Evolutionary conservation across 257 asterid genomes (phyloP), one percentile per base, ranked within the genome.

Genomic region (Agastache rugosa): DNA sequence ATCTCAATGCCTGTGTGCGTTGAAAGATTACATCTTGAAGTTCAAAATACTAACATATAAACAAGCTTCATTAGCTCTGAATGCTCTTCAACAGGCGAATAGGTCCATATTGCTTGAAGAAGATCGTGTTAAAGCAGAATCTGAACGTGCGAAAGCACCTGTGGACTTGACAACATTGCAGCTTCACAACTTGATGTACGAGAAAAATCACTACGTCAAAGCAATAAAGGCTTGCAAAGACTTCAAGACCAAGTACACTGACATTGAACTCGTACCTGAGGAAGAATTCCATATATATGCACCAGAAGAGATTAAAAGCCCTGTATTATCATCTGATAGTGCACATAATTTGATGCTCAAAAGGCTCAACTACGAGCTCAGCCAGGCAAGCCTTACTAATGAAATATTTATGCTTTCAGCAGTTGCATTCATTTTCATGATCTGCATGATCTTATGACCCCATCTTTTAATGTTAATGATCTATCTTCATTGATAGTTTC

Each of bases 221-320:
- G 99, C 99, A 20, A 89, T 95, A 56, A 95, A 92, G 73, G 97
- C 97, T 74, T 95, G 98, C 94, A 90, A 89, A 71, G 98, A 90
- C 79, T 95, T 95, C 75, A 95, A 84, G 86, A 87, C 98, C n/a
- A 95, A 91, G 71, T 90, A 86, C 80, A 86, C 96, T 75, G 92
- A 88, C 80, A 90, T 95, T 77, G 91, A 92, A 77, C 97, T 95
- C 69, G 96, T 89, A 53, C 93, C 97, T 0, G 97, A 92, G 86
- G 96, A 92, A 82, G 97, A 95, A 39, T 95, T 92, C 85, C 71
- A 84, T 48, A 81, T 83, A 78, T 94, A 88, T 86, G 97, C 96
- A 63, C 91, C 97, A 0, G 93, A 87, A 62, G 96, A 89, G 34
- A 95, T 90, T 62, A 92, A 89, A 80, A 86, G 73, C 72, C 83